These are phyloP conservation scores for Limtongozyma cylindracea DNA, from an alignment of 805 yeast species.

Conservation along the genomic window DNA sequence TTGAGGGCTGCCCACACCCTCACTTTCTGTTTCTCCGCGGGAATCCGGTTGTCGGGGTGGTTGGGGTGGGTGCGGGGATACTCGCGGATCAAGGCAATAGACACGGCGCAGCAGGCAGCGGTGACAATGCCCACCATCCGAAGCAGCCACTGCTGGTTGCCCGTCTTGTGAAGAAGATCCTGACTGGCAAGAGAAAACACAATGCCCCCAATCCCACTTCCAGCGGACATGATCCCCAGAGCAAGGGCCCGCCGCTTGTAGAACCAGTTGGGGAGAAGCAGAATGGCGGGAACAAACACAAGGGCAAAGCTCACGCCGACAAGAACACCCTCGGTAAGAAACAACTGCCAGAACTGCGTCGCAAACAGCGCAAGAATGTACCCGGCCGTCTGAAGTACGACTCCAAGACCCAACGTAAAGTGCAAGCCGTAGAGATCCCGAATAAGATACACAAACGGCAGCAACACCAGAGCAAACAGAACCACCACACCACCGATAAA, in stretches of 20 bases:
- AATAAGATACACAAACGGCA: conserved; percentile 28
- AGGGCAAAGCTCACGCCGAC: conserved; percentile 35
- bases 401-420: conserved; percentile 21
- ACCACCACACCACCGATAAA: conserved; percentile 44
- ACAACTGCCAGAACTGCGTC: conserved; percentile 36
- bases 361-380: conserved; percentile 35
- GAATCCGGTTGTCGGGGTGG: no score
- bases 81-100: no score
- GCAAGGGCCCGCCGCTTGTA: conserved; percentile 32
- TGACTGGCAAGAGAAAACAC: conserved; percentile 17
- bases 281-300: conserved; percentile 29
- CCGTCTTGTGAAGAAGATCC: conserved; percentile 5
- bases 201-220: conserved; percentile 27
- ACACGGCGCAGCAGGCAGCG: no score
- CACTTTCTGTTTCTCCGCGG: no score
- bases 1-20: conserved; percentile 3
- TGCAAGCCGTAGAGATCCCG: conserved; percentile 22
- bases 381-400: conserved; percentile 22
- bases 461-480: conserved; percentile 25
- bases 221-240: conserved; percentile 19
- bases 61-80: no score
- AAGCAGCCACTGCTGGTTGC: no score
- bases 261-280: conserved; percentile 49
- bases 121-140: no score
- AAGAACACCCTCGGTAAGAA: conserved; percentile 40